Evolutionary conservation across 108 stramenopile genomes (phyloP).

Genomic region (Seminavis robusta): DNA sequence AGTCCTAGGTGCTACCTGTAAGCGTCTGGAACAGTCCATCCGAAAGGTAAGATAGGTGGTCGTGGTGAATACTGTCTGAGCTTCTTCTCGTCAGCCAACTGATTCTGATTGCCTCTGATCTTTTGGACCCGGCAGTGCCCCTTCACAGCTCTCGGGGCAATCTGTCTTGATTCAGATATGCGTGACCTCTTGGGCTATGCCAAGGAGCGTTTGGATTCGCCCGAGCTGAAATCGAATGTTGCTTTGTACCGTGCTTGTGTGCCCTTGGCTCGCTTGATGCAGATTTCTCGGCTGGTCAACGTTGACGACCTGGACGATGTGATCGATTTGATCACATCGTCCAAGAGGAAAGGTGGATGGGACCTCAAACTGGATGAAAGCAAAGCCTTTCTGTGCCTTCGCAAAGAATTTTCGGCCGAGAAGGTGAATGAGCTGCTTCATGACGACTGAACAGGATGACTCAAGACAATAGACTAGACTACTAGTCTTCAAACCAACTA

Average conservation of each 20-base stretch:
- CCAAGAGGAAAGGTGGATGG: constrained; percentile 79
- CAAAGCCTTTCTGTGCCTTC: constrained; percentile 55
- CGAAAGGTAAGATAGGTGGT: constrained; percentile 48
- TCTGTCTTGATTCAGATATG: constrained; percentile 80
- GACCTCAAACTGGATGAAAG: constrained; percentile 81
- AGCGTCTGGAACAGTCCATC: constrained; percentile 71
- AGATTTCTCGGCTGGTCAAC: constrained; percentile 73
- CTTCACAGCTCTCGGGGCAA: constrained; percentile 75
- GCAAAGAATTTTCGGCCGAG: constrained; percentile 72
- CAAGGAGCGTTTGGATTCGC: constrained; percentile 60
- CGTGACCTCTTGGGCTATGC: constrained; percentile 70
- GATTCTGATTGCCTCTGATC: neutral
- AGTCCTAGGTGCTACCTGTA: constrained; percentile 60
- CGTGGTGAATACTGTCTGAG: neutral
- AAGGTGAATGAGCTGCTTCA: constrained; percentile 69
- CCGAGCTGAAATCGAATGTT: constrained; percentile 58
- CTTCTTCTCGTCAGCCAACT: neutral
- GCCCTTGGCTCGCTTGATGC: constrained; percentile 67
- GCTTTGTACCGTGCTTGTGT: constrained; percentile 60
- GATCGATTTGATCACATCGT: constrained; percentile 71
- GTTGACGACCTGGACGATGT: constrained; percentile 86
- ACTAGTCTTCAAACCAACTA: too few species aligned
- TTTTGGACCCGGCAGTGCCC: constrained; percentile 30
- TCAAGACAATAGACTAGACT: too few species aligned
- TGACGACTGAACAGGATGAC: too few species aligned